Percentiles rank a stretch among this genome's conserved stretches.
Conservation (phyloP, 176 grass and related monocot species). For the Hordeum vulgare region MorexV3_pseudomolecules_assembly NC_058521.1:406418152-406418651, state of each 20-base stretch:
- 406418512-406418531: neutral
- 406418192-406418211: conserved; percentile 60
- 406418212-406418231: conserved; percentile 84
- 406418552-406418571: neutral
- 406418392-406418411: conserved; percentile 42
- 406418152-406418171: conserved; percentile 79
- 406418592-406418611: neutral
- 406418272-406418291: conserved; percentile 57
- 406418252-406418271: conserved; percentile 96
- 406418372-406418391: neutral
- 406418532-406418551: conserved; percentile 11
- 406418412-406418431: neutral
- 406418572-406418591: conserved; percentile 14
- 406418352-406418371: conserved; percentile 12
- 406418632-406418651: conserved; percentile 11
- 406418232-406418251: conserved; percentile 76
- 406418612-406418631: conserved; percentile 4
- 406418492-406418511: too few species aligned
- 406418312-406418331: neutral
- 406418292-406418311: neutral
- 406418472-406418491: too few species aligned
- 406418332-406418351: neutral
- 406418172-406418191: conserved; percentile 81
- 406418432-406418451: too few species aligned
- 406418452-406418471: too few species aligned